Conservation (phyloP, 1,284 basidiomycete species). For the Wallemia ichthyophaga region DNA sequence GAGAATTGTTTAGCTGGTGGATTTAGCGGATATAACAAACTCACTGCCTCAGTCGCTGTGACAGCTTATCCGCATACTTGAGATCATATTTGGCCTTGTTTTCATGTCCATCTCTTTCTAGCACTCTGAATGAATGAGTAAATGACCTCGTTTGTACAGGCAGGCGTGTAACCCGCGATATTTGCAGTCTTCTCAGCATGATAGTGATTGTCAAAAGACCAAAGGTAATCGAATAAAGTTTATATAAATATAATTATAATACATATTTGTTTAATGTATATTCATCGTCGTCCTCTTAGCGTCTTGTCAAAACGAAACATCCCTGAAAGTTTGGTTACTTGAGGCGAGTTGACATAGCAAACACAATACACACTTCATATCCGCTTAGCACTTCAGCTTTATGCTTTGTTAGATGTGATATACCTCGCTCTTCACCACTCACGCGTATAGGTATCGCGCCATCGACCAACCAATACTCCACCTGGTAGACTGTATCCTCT, state of each 20-base stretch:
- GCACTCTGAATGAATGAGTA: background rate
- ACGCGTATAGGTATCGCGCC: conserved; percentile 1
- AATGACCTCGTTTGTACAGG: background rate
- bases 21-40: background rate
- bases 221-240: background rate
- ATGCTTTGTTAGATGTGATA: background rate
- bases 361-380: background rate
- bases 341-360: no score
- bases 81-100: background rate
- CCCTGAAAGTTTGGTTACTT: background rate
- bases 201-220: background rate
- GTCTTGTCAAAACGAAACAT: background rate
- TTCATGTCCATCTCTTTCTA: background rate
- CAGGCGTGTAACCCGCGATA: background rate
- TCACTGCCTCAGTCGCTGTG: background rate
- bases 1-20: background rate
- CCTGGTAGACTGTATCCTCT: background rate
- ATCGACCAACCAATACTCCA: background rate
- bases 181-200: background rate
- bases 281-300: no score
- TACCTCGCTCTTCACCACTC: background rate
- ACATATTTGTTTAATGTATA: no score
- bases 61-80: background rate
- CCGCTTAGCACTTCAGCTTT: background rate
- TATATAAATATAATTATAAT: background rate